Percentiles rank a stretch among this genome's conserved stretches.
These are phyloP conservation scores for Acanthamoeba castellanii DNA, from an alignment of 208 protist genomes.

Conservation along the genomic window DNA sequence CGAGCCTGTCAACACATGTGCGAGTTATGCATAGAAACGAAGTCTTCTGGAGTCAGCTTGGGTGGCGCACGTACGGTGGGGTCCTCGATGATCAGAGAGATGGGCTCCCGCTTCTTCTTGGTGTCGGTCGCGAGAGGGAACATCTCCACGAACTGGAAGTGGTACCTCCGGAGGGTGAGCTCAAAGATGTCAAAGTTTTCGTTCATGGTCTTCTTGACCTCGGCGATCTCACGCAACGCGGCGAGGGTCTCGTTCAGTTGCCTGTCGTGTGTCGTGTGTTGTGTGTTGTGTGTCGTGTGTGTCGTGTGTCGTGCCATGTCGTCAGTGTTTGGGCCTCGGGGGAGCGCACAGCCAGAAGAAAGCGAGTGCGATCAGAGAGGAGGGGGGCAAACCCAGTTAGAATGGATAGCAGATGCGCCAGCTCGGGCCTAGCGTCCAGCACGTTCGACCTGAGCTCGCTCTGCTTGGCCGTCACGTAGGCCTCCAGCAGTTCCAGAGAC, in stretches of 20 bases:
- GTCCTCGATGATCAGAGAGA: not conserved
- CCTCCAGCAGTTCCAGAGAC: too few species aligned
- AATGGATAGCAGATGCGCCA: too few species aligned
- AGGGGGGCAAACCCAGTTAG: too few species aligned
- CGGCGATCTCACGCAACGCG: not conserved
- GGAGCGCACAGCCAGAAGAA: too few species aligned
- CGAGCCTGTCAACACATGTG: not conserved
- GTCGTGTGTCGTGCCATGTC: not conserved
- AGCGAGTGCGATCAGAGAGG: too few species aligned
- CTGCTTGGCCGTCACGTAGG: too few species aligned
- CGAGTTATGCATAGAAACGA: not conserved
- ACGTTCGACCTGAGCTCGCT: too few species aligned
- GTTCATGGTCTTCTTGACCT: not conserved
- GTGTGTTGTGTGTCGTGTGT: too few species aligned
- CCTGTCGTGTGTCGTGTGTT: not conserved
- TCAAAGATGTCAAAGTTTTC: slow-evolving; percentile 45
- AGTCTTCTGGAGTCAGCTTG: not conserved
- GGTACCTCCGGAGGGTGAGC: not conserved
- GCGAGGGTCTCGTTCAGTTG: not conserved
- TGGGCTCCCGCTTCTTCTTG: not conserved
- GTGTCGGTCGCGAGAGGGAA: not conserved
- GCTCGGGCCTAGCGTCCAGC: too few species aligned
- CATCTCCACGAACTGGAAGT: not conserved
- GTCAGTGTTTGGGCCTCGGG: not conserved
- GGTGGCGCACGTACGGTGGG: not conserved